These are phyloP conservation scores for Pseudonectria foliicola DNA, from an alignment of 2,329 filamentous ascomycete species.

Conservation along the genomic window DNA sequence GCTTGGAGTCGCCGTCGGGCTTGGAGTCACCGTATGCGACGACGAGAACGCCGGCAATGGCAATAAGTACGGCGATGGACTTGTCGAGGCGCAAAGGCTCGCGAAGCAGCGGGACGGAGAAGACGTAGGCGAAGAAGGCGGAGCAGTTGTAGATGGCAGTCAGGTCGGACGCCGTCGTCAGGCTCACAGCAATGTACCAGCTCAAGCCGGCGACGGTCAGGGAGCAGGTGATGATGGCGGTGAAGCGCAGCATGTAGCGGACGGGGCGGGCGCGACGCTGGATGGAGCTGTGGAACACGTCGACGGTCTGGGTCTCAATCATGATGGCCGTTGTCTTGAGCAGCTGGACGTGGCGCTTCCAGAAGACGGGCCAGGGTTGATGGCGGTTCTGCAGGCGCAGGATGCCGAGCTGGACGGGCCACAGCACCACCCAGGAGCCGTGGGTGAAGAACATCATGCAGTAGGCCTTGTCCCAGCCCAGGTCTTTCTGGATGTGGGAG, in stretches of 20 bases:
- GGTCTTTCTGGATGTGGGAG: conserved; percentile 84
- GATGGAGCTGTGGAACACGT: conserved; percentile 43
- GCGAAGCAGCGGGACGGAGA: conserved; percentile 81
- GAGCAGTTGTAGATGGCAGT: conserved; percentile 99
- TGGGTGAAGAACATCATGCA: conserved; percentile 99
- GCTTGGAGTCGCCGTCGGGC: conserved; percentile 24
- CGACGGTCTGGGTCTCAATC: conserved; percentile 73
- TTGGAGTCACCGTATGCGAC: conserved; percentile 83
- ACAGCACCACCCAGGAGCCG: conserved; percentile 85
- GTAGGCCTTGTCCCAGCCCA: conserved; percentile 97
- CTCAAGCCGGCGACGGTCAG: conserved; percentile 85
- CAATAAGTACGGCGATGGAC: conserved; percentile 75
- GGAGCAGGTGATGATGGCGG: conserved; percentile 73
- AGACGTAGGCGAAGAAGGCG: conserved; percentile 96
- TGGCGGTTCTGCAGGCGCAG: conserved; percentile 73
- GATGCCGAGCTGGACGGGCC: conserved; percentile 75
- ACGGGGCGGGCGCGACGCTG: conserved; percentile 34
- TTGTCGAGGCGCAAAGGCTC: conserved; percentile 83
- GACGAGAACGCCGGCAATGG: conserved; percentile 84
- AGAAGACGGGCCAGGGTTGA: conserved; percentile 77
- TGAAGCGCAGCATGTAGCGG: conserved; percentile 72
- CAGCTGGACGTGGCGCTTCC: conserved; percentile 55
- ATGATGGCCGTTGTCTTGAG: conserved; percentile 60
- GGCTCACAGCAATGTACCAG: conserved; percentile 91
- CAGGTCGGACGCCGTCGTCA: conserved; percentile 88